Evolutionary conservation across 768 basidiomycete species (phyloP), one percentile per base, ranked within the genome.

Genomic region (Russula olivacea): DNA sequence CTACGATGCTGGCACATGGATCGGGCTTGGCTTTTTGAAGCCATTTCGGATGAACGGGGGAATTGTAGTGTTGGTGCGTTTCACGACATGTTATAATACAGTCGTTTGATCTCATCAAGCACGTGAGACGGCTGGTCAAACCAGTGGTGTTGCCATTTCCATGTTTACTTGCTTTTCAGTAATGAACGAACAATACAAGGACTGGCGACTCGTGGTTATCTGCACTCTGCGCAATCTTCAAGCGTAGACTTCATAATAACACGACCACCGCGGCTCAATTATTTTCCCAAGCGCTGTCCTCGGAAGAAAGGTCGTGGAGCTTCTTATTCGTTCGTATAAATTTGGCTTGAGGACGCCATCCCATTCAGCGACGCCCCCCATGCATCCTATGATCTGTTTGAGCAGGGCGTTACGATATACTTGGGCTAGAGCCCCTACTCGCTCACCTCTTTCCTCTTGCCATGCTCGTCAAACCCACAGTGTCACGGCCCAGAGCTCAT

Each of bases 401-500:
- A 40, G 25, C 11, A 36, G 21, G 55, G 6, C 40, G 14, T 45
- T 51, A 2, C 36, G 28, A 53, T 19, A 54, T n/a, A 40, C 38
- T 40, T 9, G 15, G 38, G 21, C 47, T 8, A 43, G 47, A 47
- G 28, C 32, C 36, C 34, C 21, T 25, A 21, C n/a, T 49, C 34
- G 25, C 38, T 36, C 36, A 32, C 47, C 45, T n/a, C 14, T 15
- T 50, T 17, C 15, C 30, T 23, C 32, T 6, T 36, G 15, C 19
- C 40, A 30, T n/a, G 5, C 8, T 25, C 55, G 49, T 36, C 32
- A 45, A 36, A 45, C 4, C 7, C 49, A 65, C 28, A 65, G n/a
- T 55, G 76, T 79, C 7, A 75, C 80, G 43, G 80, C 80, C 30
- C 72, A 72, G 61, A 64, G 71, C 14, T 66, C 78, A 1, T 80